Percentiles rank a stretch among this genome's conserved stretches.
These are phyloP conservation scores for Saposhnikovia divaricata DNA, from an alignment of 129 eudicot genomes.

Conservation along the genomic window DNA sequence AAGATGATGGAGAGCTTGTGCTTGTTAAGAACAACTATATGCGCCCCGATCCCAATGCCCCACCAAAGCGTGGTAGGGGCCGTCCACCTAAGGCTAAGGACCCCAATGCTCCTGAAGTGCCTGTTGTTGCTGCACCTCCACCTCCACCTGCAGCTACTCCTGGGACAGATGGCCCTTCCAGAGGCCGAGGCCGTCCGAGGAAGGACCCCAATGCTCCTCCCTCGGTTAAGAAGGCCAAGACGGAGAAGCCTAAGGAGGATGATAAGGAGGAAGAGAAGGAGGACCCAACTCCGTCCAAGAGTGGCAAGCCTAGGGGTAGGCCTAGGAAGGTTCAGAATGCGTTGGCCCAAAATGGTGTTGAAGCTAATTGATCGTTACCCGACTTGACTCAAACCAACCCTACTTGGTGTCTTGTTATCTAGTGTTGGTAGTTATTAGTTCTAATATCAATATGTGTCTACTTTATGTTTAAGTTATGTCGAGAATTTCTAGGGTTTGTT, in stretches of 20 bases:
- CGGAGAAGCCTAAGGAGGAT: slow-evolving; percentile 11
- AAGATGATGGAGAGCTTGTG: slow-evolving; percentile 46
- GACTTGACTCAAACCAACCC: neutral
- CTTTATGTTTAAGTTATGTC: neutral
- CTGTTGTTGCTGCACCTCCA: slow-evolving; percentile 10
- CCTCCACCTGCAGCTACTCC: slow-evolving; percentile 1
- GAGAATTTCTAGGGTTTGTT: slow-evolving; percentile 6
- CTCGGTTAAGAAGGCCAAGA: slow-evolving; percentile 39
- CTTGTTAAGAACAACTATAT: slow-evolving; percentile 52
- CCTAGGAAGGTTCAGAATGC: slow-evolving; percentile 57
- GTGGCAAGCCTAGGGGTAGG: slow-evolving; percentile 64
- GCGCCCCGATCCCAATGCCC: slow-evolving; percentile 30
- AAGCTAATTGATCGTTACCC: slow-evolving; percentile 34
- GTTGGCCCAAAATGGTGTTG: slow-evolving; percentile 33
- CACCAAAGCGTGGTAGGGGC: slow-evolving; percentile 68
- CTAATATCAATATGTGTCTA: neutral
- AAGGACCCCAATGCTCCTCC: slow-evolving; percentile 67
- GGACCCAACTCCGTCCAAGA: slow-evolving; percentile 29
- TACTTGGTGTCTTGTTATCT: neutral
- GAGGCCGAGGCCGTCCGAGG: slow-evolving; percentile 68
- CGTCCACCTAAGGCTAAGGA: slow-evolving; percentile 75
- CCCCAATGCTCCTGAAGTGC: slow-evolving; percentile 2
- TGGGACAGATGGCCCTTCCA: slow-evolving; percentile 19
- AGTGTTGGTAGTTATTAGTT: slow-evolving; percentile 1
- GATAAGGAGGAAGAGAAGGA: neutral